Base-by-base conservation (phyloP, 768 basidiomycete species). In the Boletus fagicola region DNA sequence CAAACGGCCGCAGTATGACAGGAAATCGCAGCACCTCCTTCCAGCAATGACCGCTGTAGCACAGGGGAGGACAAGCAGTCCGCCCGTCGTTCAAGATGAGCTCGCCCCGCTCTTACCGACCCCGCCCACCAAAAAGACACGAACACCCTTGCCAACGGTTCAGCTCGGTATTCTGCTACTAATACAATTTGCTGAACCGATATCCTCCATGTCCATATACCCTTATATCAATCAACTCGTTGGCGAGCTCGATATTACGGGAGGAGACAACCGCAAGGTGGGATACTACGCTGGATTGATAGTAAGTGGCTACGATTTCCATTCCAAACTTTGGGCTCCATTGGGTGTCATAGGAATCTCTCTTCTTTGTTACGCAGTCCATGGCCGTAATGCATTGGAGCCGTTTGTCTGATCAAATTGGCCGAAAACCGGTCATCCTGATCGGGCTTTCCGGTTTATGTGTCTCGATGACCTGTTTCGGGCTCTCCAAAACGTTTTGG, bases 331-430 rank as follows among this genome's bases (percentile, higher is more conserved):
- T 22, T 30, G 11, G 9, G 9, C 60, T 18, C 18, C 31, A 62
- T 54, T 13, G 33, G 20, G 0, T 22, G 31, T 0, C 38, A 8
- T 56, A 90, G 88, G 83, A 89, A 80, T 90, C 88, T 4, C 68
- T 88, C 33, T 91, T 90, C 73, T 91, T 87, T 60, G 74, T 86
- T n/a, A 83, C 87, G 0, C 86, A 90, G 68, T 86, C 88, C 1
- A 65, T 82, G 53, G 84, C 85, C 3, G 82, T 89, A 31, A 71
- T 91, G 36, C 83, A 87, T 52, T 92, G 88, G 87, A 86, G 85
- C 66, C 79, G 86, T 30, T 60, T 83, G 16, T 89, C 88, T 10
- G 89, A 90, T 65, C 73, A 75, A 43, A 71, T 90, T 16, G 88
- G 90, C 12, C 83, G 89, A 42, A 89, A 86, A 64, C 88, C 88